Evolutionary conservation across 495 filamentous ascomycete species (phyloP), one percentile per base, ranked within the genome.

Genomic region (Lasiosphaeria hispida): DNA sequence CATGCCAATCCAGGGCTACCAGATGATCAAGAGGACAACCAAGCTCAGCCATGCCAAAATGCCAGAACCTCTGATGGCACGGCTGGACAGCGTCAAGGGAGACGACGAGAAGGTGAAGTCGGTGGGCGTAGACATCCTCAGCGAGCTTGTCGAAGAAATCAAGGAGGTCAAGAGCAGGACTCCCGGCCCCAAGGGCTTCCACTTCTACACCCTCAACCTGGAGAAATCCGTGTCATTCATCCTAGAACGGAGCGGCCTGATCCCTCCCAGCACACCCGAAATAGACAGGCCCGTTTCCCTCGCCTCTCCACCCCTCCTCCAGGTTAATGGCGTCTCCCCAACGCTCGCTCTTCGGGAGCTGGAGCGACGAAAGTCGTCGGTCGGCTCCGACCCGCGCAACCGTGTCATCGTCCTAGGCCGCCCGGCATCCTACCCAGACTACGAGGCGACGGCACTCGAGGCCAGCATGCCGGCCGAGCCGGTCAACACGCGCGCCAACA

Each of bases 1-100:
- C 66, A 96, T 98, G 93, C 94, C 94, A 19, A 89, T 98, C 37
- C 94, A 98, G 76, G 92, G 87, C 71, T 98, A 96, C 73, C 89
- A 94, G 73, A 97, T 96, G 72, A 83, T 98, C 58, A 91, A 89
- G 57, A 75, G 94, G 58, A 96, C 92, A 40, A 95, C 94, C n/a
- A 97, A 97, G 75, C 81, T 98, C 43, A 93, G 90, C 66, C 90
- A 96, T 65, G 91, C 92, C 47, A 86, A 82, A 38, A 78, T 97
- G 39, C 94, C 94, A 1, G 74, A 79, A 9, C 75, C 76, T 8
- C 78, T 96, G 43, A 78, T 91, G 63, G 75, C 76, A 15, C 81
- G 87, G 23, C 74, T 98, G 36, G 90, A 96, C 60, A 82, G 81
- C 5, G 82, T 96, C 19, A 94, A 86, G 69, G 84, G 86, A 41